Conservation (phyloP, 2,329 filamentous ascomycete species). For the Fusarium nygamai region DNA sequence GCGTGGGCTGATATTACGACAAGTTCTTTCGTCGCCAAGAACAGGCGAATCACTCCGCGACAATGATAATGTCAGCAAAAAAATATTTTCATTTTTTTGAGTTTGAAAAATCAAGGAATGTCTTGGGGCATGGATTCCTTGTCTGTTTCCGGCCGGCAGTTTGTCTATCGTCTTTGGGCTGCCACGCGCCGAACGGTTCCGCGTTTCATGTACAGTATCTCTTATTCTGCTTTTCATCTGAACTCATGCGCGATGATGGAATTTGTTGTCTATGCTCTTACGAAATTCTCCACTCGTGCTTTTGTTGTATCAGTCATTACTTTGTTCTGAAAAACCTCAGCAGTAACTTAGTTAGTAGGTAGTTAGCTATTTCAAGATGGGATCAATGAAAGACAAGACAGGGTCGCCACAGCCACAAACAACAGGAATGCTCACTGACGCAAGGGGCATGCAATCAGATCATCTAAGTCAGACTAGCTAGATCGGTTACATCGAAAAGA, state of each 20-base stretch:
- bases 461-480: conserved; percentile 22
- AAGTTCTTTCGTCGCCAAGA: conserved; percentile 22
- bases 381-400: conserved; percentile 8
- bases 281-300: neutral
- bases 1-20: conserved; percentile 35
- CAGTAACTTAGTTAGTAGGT: neutral
- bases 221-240: neutral
- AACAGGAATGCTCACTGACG: conserved; percentile 16
- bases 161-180: conserved; percentile 1
- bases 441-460: conserved; percentile 4
- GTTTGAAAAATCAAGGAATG: conserved; percentile 11
- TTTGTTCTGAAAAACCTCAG: neutral
- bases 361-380: neutral
- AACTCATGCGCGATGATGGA: conserved; percentile 5
- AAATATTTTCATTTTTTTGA: neutral
- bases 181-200: conserved; percentile 5
- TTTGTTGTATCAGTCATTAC: neutral
- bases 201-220: conserved; percentile 29
- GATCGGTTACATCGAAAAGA: conserved; percentile 8
- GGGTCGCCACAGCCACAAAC: neutral
- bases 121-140: neutral
- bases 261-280: neutral
- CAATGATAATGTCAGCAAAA: conserved; percentile 13
- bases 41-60: conserved; percentile 12
- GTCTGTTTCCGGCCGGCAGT: conserved; percentile 6